Evolutionary conservation across 805 yeast species (phyloP), one percentile per base, ranked within the genome.

Genomic region (Kluyveromyces aestuarii): DNA sequence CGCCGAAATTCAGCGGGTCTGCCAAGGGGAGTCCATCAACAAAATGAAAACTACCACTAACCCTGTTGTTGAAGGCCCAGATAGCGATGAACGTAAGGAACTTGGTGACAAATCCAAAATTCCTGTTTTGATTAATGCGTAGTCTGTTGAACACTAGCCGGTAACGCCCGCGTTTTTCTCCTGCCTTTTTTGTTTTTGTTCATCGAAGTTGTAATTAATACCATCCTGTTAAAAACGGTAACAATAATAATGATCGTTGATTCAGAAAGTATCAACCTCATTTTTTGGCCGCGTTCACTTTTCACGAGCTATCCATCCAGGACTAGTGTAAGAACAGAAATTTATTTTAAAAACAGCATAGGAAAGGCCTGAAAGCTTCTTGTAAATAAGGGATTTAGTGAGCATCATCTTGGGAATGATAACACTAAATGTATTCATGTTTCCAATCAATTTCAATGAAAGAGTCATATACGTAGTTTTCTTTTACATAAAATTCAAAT

Each of bases 1-100:
- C 53, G 91, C 82, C 30, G 99, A 93, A 66, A 91, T 93, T 74
- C 91, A 84, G 62, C 81, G 79, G 59, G 79, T 93, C 44, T 88
- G 88, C 37, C 74, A 73, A 52, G 99, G 99, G 37, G 91, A 87
- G 63, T 64, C 76, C 38, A 71, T 90, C 45, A 77, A 76, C 55
- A 84, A 84, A 64, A 75, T 79, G 43, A 87, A 82, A 63, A 79
- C 77, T 11, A 70, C 81, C 18, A 76, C 91, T 33, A 90, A 89
- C 61, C 86, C 87, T 14, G 84, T 91, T 13, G 79, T 84, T 37
- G 82, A 81, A 47, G 70, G 74, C 2, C 73, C 77, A 1, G 74
- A 69, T 17, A 69, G 72, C 52, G 76, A 72, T 54, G 76, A 68
- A 45, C 65, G 77, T 48, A 70, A 64, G 49, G 72, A 66, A 40